Percentiles rank a stretch among this genome's conserved stretches.
These are phyloP conservation scores for Nakazawaea holstii DNA, from an alignment of 805 yeast genomes.

Conservation along the genomic window DNA sequence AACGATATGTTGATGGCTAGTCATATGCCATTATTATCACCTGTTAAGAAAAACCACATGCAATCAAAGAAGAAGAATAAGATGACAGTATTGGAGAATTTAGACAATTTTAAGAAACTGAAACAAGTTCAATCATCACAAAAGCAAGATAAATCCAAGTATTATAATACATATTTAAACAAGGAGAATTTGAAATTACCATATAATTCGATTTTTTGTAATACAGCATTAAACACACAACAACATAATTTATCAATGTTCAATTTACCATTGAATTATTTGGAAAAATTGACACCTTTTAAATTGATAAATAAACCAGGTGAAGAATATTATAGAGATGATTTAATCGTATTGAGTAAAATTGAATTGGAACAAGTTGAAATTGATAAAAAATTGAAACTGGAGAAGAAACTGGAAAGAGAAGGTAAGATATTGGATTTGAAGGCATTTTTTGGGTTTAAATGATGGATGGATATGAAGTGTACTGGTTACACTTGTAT, in stretches of 20 bases:
- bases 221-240: conserved; percentile 26
- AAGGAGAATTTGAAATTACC: conserved; percentile 19
- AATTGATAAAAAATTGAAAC: conserved; percentile 15
- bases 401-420: conserved; percentile 15
- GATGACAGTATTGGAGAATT: conserved; percentile 22
- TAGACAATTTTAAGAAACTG: conserved; percentile 16
- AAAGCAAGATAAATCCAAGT: background rate
- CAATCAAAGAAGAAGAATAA: conserved; percentile 5
- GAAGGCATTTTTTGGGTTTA: conserved; percentile 27
- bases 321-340: conserved; percentile 26
- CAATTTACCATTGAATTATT: conserved; percentile 24
- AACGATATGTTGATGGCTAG: conserved; percentile 24
- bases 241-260: conserved; percentile 27
- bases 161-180: conserved; percentile 23
- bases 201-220: conserved; percentile 24
- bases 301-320: conserved; percentile 21
- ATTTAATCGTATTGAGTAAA: conserved; percentile 24
- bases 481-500: background rate
- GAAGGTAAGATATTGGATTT: conserved; percentile 21
- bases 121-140: background rate
- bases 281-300: conserved; percentile 20
- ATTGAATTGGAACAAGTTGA: conserved; percentile 21
- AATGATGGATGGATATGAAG: too few relatives aligned
- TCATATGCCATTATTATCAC: conserved; percentile 24
- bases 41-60: conserved; percentile 23